Conservation (phyloP, 768 basidiomycete species). For the Megacollybia marginata region DNA sequence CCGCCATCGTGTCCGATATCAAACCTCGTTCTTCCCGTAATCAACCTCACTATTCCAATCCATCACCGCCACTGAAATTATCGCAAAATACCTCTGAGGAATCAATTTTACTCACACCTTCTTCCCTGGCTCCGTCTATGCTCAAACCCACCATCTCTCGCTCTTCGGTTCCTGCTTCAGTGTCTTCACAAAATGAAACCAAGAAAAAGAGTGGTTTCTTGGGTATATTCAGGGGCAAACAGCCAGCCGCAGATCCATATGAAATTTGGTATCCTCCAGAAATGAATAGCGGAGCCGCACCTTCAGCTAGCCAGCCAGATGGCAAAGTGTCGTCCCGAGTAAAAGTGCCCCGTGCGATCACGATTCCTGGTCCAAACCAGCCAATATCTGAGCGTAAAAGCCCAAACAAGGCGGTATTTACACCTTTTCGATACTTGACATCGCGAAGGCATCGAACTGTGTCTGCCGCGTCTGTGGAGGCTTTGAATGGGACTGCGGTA, state of each 20-base stretch:
- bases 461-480: conserved; percentile 71
- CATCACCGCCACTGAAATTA: background rate
- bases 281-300: background rate
- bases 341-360: conserved; percentile 12
- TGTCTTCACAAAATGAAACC: conserved; percentile 28
- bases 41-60: background rate
- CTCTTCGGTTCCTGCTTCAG: conserved; percentile 30
- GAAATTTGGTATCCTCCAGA: conserved; percentile 9
- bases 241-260: conserved; percentile 2
- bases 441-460: conserved; percentile 57
- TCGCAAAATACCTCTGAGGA: conserved; percentile 31
- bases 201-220: conserved; percentile 33
- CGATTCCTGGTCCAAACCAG: conserved; percentile 25
- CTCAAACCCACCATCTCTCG: conserved; percentile 34
- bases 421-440: conserved; percentile 55
- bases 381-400: conserved; percentile 27
- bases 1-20: background rate
- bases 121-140: conserved; percentile 49
- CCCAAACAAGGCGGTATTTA: conserved; percentile 41
- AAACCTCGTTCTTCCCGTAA: too few species aligned
- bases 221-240: conserved; percentile 21
- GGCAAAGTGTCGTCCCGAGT: conserved; percentile 1
- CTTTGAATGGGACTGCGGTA: conserved; percentile 74
- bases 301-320: background rate
- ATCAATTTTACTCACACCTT: conserved; percentile 53